A percentile compares a stretch with the other conserved stretches of the same genome.
Conservation (phyloP, 1,284 basidiomycete genomes). For the Pyrrhoderma noxium region DNA sequence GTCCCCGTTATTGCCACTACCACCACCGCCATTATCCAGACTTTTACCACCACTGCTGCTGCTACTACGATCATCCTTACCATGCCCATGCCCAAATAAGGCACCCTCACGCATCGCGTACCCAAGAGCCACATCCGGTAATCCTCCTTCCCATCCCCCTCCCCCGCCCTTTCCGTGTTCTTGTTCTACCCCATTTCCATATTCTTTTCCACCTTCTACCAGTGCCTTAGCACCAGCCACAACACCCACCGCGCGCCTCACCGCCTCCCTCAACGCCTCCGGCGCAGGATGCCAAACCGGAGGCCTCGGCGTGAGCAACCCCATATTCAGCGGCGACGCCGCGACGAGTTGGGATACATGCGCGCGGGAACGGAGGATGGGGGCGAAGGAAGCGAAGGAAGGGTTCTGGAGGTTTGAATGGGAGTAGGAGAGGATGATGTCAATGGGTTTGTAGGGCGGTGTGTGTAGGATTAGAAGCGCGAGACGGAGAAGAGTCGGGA, state of each 20-base stretch:
- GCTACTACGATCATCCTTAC: too few species aligned
- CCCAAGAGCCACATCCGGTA: conserved; percentile 68
- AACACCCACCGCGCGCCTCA: conserved; percentile 28
- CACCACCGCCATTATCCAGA: too few species aligned
- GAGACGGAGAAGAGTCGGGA: conserved; percentile 84
- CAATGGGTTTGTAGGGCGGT: conserved; percentile 61
- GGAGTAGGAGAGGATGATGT: conserved; percentile 81
- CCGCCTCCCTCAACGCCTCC: conserved; percentile 39
- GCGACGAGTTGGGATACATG: conserved; percentile 65
- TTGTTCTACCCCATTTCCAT: too few species aligned
- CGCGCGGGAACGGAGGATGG: conserved; percentile 57
- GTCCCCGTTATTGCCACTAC: too few species aligned
- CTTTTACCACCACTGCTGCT: too few species aligned
- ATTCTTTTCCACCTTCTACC: too few species aligned
- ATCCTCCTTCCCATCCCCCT: conserved; percentile 27
- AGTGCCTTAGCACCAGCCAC: conserved; percentile 32
- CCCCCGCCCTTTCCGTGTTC: too few species aligned
- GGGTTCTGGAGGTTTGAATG: conserved; percentile 82
- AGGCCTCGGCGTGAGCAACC: conserved; percentile 64
- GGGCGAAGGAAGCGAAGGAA: conserved; percentile 55
- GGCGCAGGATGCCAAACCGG: conserved; percentile 88
- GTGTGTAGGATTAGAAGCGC: conserved; percentile 67
- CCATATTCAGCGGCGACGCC: conserved; percentile 92
- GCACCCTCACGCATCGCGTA: conserved; percentile 51
- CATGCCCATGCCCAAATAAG: background rate